phyloP scores from a whole-genome alignment of 2,329 filamentous ascomycete species.

The Botrytis squamosa region DNA sequence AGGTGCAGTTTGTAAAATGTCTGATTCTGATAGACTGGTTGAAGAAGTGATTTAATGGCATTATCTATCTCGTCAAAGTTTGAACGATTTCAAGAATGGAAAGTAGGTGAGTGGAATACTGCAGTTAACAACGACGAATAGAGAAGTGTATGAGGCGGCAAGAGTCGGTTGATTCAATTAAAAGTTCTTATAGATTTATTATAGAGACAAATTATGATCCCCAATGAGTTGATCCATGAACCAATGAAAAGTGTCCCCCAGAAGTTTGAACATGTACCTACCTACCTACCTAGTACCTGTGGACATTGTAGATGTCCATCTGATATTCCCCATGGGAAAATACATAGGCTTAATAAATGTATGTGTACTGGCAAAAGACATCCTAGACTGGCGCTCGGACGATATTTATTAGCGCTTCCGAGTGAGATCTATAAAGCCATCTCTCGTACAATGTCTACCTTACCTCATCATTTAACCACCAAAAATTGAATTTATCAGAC shows the following conservation, averaged over 20 bases:
- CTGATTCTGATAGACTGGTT: neutral
- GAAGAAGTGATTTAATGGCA: neutral
- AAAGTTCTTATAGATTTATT: neutral
- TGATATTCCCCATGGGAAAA: constrained; percentile 1
- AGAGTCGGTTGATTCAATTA: neutral
- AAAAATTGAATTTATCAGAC: neutral
- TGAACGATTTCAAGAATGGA: neutral
- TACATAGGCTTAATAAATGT: neutral
- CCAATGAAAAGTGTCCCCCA: neutral
- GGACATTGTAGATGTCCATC: neutral
- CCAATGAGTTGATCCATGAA: neutral
- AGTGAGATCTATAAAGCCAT: neutral
- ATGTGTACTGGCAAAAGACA: neutral
- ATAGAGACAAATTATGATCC: neutral
- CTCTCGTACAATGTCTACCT: neutral
- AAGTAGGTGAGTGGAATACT: neutral
- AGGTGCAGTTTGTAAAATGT: neutral
- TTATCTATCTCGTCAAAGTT: too few species aligned
- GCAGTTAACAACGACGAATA: neutral
- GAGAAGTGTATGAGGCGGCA: neutral
- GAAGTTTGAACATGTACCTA: neutral
- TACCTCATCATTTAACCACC: neutral
- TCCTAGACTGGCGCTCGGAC: neutral
- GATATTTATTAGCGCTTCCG: neutral
- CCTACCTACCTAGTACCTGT: too few species aligned